Percentiles rank a stretch among this genome's conserved stretches.
Evolutionary conservation across 495 filamentous ascomycete species (phyloP).

Genomic region (Oleoguttula mirabilis): DNA sequence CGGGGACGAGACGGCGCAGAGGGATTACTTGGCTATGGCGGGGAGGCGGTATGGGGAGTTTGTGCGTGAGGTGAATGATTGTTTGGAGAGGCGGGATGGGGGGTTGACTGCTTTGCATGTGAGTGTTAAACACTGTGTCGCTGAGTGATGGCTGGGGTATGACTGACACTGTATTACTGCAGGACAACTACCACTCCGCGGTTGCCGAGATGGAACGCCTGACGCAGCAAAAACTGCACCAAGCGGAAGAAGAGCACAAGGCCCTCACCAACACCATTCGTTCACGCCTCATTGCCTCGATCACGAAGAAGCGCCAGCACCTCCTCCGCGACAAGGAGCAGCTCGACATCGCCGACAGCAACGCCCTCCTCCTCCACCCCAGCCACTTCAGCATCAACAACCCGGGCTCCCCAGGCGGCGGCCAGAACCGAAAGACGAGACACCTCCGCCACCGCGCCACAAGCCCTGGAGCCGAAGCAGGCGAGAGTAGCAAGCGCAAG

Average conservation of each 20-base stretch:
- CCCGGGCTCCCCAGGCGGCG: conserved; percentile 41
- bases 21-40: conserved; percentile 40
- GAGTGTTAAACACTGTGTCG: too few relatives aligned
- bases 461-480: conserved; percentile 48
- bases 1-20: conserved; percentile 22
- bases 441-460: conserved; percentile 52
- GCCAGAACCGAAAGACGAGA: conserved; percentile 69
- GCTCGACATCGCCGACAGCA: conserved; percentile 77
- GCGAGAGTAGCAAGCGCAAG: conserved; percentile 49
- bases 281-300: conserved; percentile 66
- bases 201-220: conserved; percentile 16
- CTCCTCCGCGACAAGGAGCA: conserved; percentile 80
- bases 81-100: conserved; percentile 71
- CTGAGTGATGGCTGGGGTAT: too few relatives aligned
- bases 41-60: conserved; percentile 72
- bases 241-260: conserved; percentile 71
- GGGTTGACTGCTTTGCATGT: conserved; percentile 66
- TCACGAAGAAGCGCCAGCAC: conserved; percentile 61
- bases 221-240: conserved; percentile 51
- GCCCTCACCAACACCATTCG: conserved; percentile 66
- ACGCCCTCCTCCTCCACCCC: conserved; percentile 78
- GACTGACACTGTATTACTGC: too few relatives aligned
- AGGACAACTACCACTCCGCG: conserved; percentile 26
- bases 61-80: conserved; percentile 71
- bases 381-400: conserved; percentile 72